Evolutionary conservation across 164 flowering plant genomes (phyloP), one percentile per base, ranked within the genome.

Genomic region (Houttuynia cordata): DNA sequence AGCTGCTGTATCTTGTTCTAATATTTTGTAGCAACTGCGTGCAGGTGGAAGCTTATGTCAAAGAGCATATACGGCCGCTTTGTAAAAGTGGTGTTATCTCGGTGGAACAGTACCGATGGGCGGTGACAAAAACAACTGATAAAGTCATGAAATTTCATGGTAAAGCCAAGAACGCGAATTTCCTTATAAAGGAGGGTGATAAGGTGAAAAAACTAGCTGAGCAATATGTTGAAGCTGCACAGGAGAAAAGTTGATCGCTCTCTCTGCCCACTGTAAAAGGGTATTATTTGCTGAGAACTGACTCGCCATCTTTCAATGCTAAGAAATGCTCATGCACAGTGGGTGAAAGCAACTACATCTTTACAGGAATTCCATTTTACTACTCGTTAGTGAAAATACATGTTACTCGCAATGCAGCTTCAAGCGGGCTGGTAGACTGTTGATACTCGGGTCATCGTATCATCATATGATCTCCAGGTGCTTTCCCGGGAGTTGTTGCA

Each of bases 201-300:
- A 90, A 86, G 72, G 89, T 93, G 73, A 93, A 85, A 82, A 90
- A 85, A 70, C 95, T 94, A 23, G 99, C 99, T 0, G 88, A 84
- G 67, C 91, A 87, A 56, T 92, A 89, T 56, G 83, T 87, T 7
- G 87, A 92, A 67, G 70, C 98, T 23, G 74, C 93, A 24, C 82
- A 78, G 62, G 78, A 78, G 53, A 78, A 72, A 74, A 70, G 72
- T 30, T 62, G 13, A 45, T 45, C 14, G 49, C 17, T 45, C 3
- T 41, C 45, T 45, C 49, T 45, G 49, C 49, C 49, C 0, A 9
- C 13, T 41, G 45, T n/a, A n/a, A 13, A 41, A 41, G 45, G 8
- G 45, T 12, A 3, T 17, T 45, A 45, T 45, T 45, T 45, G 49
- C 3, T 12, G 49, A 12, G 1, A 10, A 45, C 3, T 4, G 6